Evolutionary conservation across 139 green algal species (phyloP).

Genomic region (Chlorella sp.): DNA sequence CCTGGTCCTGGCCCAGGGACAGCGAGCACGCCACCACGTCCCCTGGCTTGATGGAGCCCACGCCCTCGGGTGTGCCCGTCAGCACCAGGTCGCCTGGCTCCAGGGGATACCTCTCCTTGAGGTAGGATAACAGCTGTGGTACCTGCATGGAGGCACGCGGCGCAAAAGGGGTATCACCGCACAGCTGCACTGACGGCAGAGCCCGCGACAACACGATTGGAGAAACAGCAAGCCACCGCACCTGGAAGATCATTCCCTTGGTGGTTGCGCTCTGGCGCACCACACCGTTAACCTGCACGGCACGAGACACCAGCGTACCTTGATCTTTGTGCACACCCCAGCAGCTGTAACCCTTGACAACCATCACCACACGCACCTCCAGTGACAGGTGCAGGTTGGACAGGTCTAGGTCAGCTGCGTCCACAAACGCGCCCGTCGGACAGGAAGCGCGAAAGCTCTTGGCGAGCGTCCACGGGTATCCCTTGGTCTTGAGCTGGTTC

Average conservation of each 20-base stretch:
- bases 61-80: not conserved
- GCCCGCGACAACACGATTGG: too few relatives aligned
- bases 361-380: too few relatives aligned
- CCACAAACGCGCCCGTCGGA: slow-evolving; percentile 13
- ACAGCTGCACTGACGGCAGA: not conserved
- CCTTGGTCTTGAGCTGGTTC: slow-evolving; percentile 21
- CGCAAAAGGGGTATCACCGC: too few relatives aligned
- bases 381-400: slow-evolving; percentile 11
- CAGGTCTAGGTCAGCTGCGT: slow-evolving; percentile 9
- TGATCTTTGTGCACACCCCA: too few relatives aligned
- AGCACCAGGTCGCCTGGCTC: not conserved
- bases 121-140: not conserved
- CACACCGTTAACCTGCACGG: not conserved
- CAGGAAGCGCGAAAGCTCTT: slow-evolving; percentile 26
- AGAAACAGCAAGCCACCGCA: too few relatives aligned
- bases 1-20: too few relatives aligned
- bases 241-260: not conserved
- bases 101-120: not conserved
- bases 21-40: not conserved
- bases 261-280: not conserved
- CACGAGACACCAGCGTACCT: too few relatives aligned
- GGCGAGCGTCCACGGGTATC: slow-evolving; percentile 26
- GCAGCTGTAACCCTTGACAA: too few relatives aligned
- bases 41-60: not conserved
- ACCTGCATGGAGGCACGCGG: not conserved